Conservation (phyloP, 768 basidiomycete species). For the Agrocybe chaxingu region DNA sequence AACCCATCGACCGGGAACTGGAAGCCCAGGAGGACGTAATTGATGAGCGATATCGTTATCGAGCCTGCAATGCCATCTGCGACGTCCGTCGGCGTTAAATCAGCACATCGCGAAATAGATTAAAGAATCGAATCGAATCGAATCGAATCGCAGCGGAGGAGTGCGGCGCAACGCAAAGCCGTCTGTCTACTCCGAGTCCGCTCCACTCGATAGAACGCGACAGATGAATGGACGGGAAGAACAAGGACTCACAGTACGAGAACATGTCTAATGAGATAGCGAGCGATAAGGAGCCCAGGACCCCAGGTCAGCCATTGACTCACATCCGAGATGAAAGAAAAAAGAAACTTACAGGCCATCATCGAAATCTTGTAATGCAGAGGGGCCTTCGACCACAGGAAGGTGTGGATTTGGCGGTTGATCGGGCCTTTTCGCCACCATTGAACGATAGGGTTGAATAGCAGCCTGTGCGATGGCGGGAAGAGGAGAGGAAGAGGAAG, state of each 20-base stretch:
- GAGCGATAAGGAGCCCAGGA: not conserved
- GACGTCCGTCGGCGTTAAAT: not conserved
- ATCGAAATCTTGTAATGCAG: constrained; percentile 82
- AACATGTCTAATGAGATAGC: constrained; percentile 41
- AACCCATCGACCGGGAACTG: constrained; percentile 70
- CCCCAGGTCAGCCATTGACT: not conserved
- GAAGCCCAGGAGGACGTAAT: constrained; percentile 75
- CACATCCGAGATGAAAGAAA: not conserved
- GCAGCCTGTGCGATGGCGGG: constrained; percentile 40
- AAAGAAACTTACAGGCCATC: constrained; percentile 52
- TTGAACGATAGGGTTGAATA: constrained; percentile 77
- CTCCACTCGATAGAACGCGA: no score
- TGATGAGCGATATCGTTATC: constrained; percentile 63
- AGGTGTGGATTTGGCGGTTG: constrained; percentile 67
- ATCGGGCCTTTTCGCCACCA: constrained; percentile 83
- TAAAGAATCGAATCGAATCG: not conserved
- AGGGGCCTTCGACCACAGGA: constrained; percentile 73
- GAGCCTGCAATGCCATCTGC: constrained; percentile 65
- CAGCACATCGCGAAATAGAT: not conserved
- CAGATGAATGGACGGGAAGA: not conserved
- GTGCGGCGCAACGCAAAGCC: not conserved
- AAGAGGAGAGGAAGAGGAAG: constrained; percentile 16
- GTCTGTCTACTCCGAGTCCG: no score
- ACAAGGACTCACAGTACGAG: constrained; percentile 40
- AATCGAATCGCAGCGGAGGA: not conserved